Percentiles rank a stretch among this genome's conserved stretches.
phyloP scores from a whole-genome alignment of 192 early-diverging fungal genomes.

The Coemansia sp. region DNA sequence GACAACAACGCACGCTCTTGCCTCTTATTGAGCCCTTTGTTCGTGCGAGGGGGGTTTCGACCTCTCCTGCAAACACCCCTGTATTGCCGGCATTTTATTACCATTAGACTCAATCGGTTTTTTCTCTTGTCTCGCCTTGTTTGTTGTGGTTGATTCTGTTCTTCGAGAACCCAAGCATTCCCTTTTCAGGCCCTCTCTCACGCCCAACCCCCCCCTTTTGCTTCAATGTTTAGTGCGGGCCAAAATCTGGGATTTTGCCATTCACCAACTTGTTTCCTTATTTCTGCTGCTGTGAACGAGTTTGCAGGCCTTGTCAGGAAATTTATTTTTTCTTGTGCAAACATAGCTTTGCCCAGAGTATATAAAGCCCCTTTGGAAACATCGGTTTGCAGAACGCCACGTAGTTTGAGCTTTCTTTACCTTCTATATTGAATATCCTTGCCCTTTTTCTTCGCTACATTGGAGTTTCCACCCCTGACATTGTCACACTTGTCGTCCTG shows the following conservation, averaged over 20 bases:
- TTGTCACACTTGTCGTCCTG: not conserved
- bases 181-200: not conserved
- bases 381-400: not conserved
- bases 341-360: not conserved
- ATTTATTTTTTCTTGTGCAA: not conserved
- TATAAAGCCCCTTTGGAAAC: conserved; percentile 2
- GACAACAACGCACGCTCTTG: conserved; percentile 5
- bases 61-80: conserved; percentile 1
- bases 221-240: not conserved
- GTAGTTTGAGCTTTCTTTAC: not conserved
- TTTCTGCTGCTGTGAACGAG: not conserved
- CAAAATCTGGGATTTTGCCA: not conserved
- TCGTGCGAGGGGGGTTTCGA: not conserved
- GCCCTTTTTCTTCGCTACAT: not conserved
- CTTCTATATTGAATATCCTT: conserved; percentile 5
- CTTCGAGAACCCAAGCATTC: conserved; percentile 1
- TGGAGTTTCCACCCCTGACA: not conserved
- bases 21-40: not conserved
- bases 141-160: not conserved
- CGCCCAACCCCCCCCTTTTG: not conserved
- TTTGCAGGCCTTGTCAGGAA: conserved; percentile 1
- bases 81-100: not conserved
- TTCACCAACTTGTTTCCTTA: not conserved
- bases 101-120: conserved; percentile 5
- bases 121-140: not conserved